Base-by-base conservation (phyloP, 2,329 filamentous ascomycete species). In the Paecilomyces sp. region DNA sequence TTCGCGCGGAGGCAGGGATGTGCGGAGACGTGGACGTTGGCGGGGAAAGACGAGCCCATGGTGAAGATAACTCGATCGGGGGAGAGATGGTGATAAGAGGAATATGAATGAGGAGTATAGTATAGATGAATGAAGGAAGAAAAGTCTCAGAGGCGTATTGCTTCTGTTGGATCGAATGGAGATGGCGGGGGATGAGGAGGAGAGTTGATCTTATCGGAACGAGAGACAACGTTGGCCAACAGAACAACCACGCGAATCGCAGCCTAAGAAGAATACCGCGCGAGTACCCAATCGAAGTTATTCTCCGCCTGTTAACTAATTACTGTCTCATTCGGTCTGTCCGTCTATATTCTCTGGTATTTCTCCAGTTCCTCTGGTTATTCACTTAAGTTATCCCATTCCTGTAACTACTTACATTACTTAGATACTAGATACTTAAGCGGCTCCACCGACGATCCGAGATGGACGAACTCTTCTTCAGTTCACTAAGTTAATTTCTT, bases 1-100 rank as follows among this genome's bases (percentile, higher is more conserved):
- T 97, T 97, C 67, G 89, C 91, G 68, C 84, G 82, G 51, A 97
- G 82, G 76, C 91, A 96, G 36, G 93, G 93, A 75, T 97, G 93
- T 15, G 80, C 80, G 47, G 92, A 96, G 72, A 96, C 79, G 77
- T 94, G 91, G 36, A 85, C 79, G 70, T 86, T 87, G 56, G 74
- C 63, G 18, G 83, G 82, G 33, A 83, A 73, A 58, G 70, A 59
- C 66, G 72, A 72, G 57, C 59, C 63, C 60, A 53, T 53, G 51
- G 22, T 15, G 51, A 7, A 28, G 59, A 28, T 56, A 57, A 34
- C 34, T 34, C 11, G 41, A n/a, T 34, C 24, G 54, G 54, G 31
- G 15, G 47, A 47, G 30, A 34, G 31, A 18, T 54, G 47, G 58
- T 25, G 22, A 28, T 47, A 52, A 60, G 55, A 61, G 56, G 25